A percentile compares a stretch with the other conserved stretches of the same genome.
Evolutionary conservation across 2,329 filamentous ascomycete genomes (phyloP).

Genomic region (Diaporthe sp.): DNA sequence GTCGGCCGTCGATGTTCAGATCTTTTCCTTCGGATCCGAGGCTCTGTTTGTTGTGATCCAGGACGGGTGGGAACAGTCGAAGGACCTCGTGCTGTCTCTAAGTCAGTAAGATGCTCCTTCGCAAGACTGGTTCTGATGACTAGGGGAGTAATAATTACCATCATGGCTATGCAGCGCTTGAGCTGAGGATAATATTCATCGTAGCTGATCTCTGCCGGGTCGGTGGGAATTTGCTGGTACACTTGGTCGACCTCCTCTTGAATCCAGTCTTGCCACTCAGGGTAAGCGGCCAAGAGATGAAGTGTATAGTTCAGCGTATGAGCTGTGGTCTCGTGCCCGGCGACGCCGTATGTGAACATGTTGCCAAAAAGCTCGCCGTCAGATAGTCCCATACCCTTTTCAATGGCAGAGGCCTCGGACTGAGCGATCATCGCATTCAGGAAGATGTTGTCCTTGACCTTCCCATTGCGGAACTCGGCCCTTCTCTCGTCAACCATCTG

Average conservation of each 20-base stretch:
- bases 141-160: neutral
- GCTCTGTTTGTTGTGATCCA: neutral
- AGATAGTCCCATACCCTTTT: neutral
- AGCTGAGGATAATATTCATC: constrained; percentile 12
- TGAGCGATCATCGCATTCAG: constrained; percentile 4
- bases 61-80: constrained; percentile 20
- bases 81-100: constrained; percentile 19
- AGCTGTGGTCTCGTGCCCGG: constrained; percentile 23
- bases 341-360: constrained; percentile 3
- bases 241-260: constrained; percentile 15
- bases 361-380: constrained; percentile 4
- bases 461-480: neutral
- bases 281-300: neutral
- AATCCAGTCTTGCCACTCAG: constrained; percentile 10
- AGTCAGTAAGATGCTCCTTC: neutral
- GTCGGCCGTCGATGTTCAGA: neutral
- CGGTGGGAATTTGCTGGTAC: neutral
- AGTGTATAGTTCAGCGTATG: constrained; percentile 11
- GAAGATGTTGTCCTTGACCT: constrained; percentile 1
- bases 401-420: neutral
- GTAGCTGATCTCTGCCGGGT: neutral
- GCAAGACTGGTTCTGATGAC: neutral
- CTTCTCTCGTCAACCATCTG: constrained; percentile 10
- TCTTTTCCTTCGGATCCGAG: neutral
- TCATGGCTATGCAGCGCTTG: constrained; percentile 25